Percentiles rank a stretch among this genome's conserved stretches.
Conservation (phyloP, 768 basidiomycete species). For the Calvatia gigantea region DNA sequence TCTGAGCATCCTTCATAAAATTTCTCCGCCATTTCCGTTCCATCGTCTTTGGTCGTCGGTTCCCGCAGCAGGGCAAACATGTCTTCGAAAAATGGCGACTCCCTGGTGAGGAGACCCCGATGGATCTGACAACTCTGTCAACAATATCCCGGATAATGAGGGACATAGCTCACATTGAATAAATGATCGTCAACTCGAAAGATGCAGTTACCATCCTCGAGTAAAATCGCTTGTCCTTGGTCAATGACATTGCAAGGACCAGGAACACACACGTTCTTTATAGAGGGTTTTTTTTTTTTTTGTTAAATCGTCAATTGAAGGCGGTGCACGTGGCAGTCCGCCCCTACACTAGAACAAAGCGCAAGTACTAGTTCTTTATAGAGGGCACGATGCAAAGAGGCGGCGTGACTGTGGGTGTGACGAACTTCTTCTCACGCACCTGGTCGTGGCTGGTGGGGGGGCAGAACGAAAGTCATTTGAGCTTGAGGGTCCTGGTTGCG, state of each 20-base stretch:
- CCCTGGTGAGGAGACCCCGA: neutral
- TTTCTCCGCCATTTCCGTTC: neutral
- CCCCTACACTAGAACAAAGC: no score
- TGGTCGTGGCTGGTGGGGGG: no score
- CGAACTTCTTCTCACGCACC: no score
- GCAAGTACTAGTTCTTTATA: no score
- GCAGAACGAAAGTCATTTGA: no score
- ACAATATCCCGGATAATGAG: neutral
- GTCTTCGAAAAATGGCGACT: neutral
- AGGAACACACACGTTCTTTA: no score
- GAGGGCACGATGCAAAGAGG: no score
- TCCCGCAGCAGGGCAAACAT: neutral
- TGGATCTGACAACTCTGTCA: neutral
- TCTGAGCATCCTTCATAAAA: neutral
- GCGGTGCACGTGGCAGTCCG: no score
- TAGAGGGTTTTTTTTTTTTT: no score
- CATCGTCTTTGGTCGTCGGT: neutral
- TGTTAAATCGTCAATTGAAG: no score
- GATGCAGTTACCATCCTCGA: neutral
- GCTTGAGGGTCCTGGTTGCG: no score
- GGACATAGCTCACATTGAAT: neutral
- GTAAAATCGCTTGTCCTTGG: constrained; percentile 19
- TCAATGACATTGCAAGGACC: constrained; percentile 32
- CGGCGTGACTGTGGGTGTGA: no score
- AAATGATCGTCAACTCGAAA: neutral